Conservation (phyloP, 2,329 filamentous ascomycete species). For the Dryadomyces quercus-mongolicae region DNA sequence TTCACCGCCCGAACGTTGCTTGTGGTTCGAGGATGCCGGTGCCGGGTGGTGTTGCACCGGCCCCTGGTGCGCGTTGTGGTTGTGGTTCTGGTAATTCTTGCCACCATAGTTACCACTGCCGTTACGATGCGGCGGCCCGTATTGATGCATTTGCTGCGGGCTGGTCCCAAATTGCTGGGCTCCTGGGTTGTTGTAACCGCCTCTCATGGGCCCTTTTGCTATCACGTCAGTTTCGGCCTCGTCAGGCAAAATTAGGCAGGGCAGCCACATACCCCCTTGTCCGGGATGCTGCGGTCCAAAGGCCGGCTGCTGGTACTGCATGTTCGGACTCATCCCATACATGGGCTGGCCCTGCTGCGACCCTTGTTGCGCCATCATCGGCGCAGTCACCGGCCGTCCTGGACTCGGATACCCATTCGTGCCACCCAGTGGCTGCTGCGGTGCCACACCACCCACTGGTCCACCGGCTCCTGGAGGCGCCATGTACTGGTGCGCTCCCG, state of each 20-base stretch:
- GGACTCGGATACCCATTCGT: slow-evolving; percentile 81
- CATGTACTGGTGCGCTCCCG: slow-evolving; percentile 55
- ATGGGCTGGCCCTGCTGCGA: slow-evolving; percentile 79
- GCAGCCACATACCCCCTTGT: slow-evolving; percentile 52
- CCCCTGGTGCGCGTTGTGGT: slow-evolving; percentile 12
- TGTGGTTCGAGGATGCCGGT: slow-evolving; percentile 19
- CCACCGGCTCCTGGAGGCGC: slow-evolving; percentile 30
- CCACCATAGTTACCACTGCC: slow-evolving; percentile 37
- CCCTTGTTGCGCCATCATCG: slow-evolving; percentile 90
- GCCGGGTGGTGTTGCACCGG: slow-evolving; percentile 20
- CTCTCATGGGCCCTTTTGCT: slow-evolving; percentile 41
- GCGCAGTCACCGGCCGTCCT: slow-evolving; percentile 54
- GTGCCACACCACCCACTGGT: slow-evolving; percentile 12
- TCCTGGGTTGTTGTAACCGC: slow-evolving; percentile 45
- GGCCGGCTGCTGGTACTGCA: slow-evolving; percentile 63
- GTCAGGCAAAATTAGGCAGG: background rate
- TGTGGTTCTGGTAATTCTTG: slow-evolving; percentile 36
- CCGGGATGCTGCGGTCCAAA: slow-evolving; percentile 55
- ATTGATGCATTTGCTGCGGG: slow-evolving; percentile 54
- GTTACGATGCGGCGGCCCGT: slow-evolving; percentile 46
- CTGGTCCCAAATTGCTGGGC: slow-evolving; percentile 54
- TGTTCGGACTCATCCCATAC: slow-evolving; percentile 64
- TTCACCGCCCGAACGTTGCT: slow-evolving; percentile 23
- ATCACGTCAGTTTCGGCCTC: slow-evolving; percentile 2
- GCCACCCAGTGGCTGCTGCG: slow-evolving; percentile 48